Evolutionary conservation across 495 filamentous ascomycete species (phyloP), one percentile per base, ranked within the genome.

Genomic region (Hypomontagnella monticulosa): DNA sequence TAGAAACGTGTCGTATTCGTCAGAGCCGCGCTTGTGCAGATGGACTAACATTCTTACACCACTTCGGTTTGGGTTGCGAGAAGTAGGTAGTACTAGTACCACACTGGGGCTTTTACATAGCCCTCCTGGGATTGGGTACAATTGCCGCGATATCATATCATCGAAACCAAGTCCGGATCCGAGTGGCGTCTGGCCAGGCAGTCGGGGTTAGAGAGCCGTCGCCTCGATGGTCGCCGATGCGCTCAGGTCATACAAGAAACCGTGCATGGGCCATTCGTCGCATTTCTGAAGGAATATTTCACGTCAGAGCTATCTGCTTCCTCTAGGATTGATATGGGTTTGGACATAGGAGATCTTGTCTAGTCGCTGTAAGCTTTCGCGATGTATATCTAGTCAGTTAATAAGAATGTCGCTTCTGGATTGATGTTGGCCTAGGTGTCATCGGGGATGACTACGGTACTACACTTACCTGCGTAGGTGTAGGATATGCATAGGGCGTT

Each of bases 181-280:
- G 49, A 50, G 54, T 53, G 57, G 40, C 33, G 47, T 42, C 53
- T 36, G 12, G 51, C 15, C 50, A 52, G 46, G 44, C 47, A 49
- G 6, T 49, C 19, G 19, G 47, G 33, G 32, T 18, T 20, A 20
- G 36, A 47, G 20, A 19, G 20, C 23, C 7, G 49, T 3, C 41
- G 44, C 47, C 38, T 43, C 32, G 18, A 54, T 16, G 5, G 27
- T 44, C 33, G 33, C 34, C 41, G 36, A 16, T 16, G 19, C 27
- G 32, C 16, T 9, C 18, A 20, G 6, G 18, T 40, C 11, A 33
- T 52, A 49, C 12, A 18, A 18, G 46, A 49, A 33, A 5, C 12
- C 46, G 46, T 27, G 7, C 14, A 27, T 38, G 23, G 49, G n/a
- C 19, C 5, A 18, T 16, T 20, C 6, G 34, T 53, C 30, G 18